Evolutionary conservation across 257 asterid species (phyloP), one percentile per base, ranked within the genome.

Genomic region (Salvia miltiorrhiza): DNA sequence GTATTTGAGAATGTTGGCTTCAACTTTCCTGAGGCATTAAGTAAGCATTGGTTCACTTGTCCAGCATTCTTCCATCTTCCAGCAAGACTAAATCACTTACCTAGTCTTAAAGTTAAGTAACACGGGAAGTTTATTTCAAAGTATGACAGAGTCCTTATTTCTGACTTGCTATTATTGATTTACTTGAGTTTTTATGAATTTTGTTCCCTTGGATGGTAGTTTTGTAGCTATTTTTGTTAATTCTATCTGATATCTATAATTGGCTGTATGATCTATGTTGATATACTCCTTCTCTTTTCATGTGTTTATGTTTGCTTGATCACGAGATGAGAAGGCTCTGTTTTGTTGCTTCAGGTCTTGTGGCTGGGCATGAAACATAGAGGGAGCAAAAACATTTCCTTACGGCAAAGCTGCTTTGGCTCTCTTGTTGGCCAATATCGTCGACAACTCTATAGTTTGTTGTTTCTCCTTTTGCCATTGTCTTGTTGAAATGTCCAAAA

Each of bases 321-420:
- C 7, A 17, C 37, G 48, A 11, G 40, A 55, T 53, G 53, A 70
- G 52, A 41, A 14, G 57, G 49, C 66, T 48, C 16, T 62, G 54
- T 54, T 69, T 0, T 48, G 73, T 33, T 75, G 65, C 23, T 63
- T 63, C 77, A 69, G 79, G 84, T 50, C 24, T 17, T 79, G 2
- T 28, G 49, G 32, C 47, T 62, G 67, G 71, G 76, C 20, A 19
- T 23, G 1, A 49, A 16, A 57, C 56, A 40, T 33, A 21, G 44
- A 60, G 35, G 32, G 23, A 12, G 37, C 71, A 43, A 19, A 7
- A 40, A 23, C 12, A 20, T 41, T 28, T 40, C 55, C 62, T 7
- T 7, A 37, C 26, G 55, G 59, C 32, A n/a, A 13, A 48, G 35
- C 33, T 23, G 59, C 59, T 53, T 52, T 9, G 19, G 2, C 43